Base-by-base conservation (phyloP, 495 filamentous ascomycete species). In the Aspergillus bridgeri region DNA sequence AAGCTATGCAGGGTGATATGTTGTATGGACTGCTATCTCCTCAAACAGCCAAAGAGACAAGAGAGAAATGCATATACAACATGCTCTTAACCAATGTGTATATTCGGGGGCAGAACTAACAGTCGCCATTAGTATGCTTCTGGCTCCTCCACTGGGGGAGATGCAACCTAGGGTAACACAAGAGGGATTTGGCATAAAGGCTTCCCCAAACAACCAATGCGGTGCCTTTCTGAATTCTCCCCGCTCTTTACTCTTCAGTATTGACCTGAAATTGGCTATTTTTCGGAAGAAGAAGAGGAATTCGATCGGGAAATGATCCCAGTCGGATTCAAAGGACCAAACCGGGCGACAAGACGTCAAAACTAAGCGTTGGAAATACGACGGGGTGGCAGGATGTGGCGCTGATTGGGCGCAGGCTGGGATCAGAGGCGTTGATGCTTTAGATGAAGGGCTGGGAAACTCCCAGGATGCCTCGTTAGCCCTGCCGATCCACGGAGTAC, bases 371-470 rank as follows among this genome's bases (percentile, higher is more conserved):
- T 9, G 5, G n/a, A 19, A 33, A 11, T 49, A 54, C 51, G 56
- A 59, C 46, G 46, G 33, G 54, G 61, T 60, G 62, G 58, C 48
- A 58, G 15, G 24, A 42, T 51, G 42, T 55, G 51, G 53, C 51
- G 49, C 51, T 59, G n/a, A 63, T 72, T 68, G 66, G 63, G 48
- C 25, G 17, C 25, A 29, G 29, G 33, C 23, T 33, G 25, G 46
- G 43, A 50, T 53, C 56, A 62, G 64, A 63, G 63, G 62, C 61
- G 42, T 54, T 15, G 25, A 51, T 11, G 46, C 49, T 45, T 64
- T 56, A 60, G 38, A 61, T 65, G 59, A 59, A 67, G 60, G 62
- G 63, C 57, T 54, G 48, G 52, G 20, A 60, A 51, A 53, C 61
- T 24, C 46, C 44, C 46, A 58, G 54, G 60, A 38, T 38, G 60